These are phyloP conservation scores for Fusarium citri DNA, from an alignment of 2,329 filamentous ascomycete genomes.

Conservation along the genomic window DNA sequence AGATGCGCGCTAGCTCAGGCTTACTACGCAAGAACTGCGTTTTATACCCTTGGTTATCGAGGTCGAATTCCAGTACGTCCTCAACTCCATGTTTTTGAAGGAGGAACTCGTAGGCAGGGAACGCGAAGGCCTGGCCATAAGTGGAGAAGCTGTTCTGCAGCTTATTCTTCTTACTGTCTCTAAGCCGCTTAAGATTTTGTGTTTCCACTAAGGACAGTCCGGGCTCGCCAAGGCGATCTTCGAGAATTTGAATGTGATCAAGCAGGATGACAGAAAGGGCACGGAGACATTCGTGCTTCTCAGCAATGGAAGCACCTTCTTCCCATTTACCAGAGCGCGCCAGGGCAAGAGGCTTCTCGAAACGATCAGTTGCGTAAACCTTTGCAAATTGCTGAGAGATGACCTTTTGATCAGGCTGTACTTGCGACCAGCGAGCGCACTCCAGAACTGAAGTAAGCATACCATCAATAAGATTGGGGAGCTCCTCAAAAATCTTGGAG, in stretches of 20 bases:
- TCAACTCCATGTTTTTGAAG: constrained; percentile 75
- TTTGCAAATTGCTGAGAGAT: constrained; percentile 60
- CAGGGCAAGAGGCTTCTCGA: constrained; percentile 64
- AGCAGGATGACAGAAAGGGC: constrained; percentile 68
- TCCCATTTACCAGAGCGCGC: constrained; percentile 68
- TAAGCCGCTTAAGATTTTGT: constrained; percentile 50
- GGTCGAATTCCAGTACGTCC: constrained; percentile 76
- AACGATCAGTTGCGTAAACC: constrained; percentile 62
- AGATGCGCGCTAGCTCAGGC: constrained; percentile 78
- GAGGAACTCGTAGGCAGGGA: constrained; percentile 83
- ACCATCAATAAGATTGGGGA: constrained; percentile 65
- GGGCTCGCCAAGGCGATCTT: constrained; percentile 45
- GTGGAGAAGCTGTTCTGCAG: constrained; percentile 69
- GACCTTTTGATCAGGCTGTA: constrained; percentile 57
- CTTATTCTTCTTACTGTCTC: constrained; percentile 57
- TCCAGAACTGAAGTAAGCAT: constrained; percentile 67
- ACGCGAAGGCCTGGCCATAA: constrained; percentile 75
- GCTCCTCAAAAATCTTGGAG: constrained; percentile 58
- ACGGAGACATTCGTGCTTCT: constrained; percentile 66
- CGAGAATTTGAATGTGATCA: constrained; percentile 61
- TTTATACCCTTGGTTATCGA: constrained; percentile 76
- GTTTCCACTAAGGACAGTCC: constrained; percentile 46
- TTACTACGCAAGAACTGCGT: constrained; percentile 82
- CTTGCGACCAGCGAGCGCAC: constrained; percentile 62
- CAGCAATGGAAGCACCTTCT: constrained; percentile 67